These are phyloP conservation scores for Boletus rubescentipes DNA, from an alignment of 768 basidiomycete species.

Conservation along the genomic window DNA sequence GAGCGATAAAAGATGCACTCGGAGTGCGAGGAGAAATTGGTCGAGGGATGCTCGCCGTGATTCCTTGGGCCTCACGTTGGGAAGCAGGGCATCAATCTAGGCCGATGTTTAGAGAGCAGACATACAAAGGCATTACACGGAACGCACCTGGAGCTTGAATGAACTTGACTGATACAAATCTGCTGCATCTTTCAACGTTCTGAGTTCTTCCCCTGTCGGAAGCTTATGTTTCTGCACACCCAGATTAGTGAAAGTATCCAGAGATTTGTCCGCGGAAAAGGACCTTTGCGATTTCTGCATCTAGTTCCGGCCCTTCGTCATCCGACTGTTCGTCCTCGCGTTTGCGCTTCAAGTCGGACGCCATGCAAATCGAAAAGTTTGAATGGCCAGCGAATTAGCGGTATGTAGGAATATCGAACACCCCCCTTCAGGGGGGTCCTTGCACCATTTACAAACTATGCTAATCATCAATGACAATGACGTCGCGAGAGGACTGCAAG, in stretches of 20 bases:
- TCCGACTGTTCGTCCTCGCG: slow-evolving; percentile 11
- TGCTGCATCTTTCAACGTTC: slow-evolving; percentile 68
- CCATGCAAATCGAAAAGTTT: slow-evolving; percentile 16
- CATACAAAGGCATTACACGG: not conserved
- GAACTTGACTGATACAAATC: slow-evolving; percentile 75
- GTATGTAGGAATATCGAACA: not conserved
- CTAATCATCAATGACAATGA: slow-evolving; percentile 47
- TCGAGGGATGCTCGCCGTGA: slow-evolving; percentile 59
- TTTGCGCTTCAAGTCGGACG: slow-evolving; percentile 29
- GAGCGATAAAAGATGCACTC: slow-evolving; percentile 60
- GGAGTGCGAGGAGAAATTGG: slow-evolving; percentile 64
- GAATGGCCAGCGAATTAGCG: not conserved
- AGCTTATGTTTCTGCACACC: slow-evolving; percentile 39
- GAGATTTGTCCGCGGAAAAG: not conserved
- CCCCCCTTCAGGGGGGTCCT: slow-evolving; percentile 11
- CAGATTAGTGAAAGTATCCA: not conserved
- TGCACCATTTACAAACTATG: not conserved
- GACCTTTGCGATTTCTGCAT: slow-evolving; percentile 18
- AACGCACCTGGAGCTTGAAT: slow-evolving; percentile 78
- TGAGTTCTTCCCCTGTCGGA: slow-evolving; percentile 69
- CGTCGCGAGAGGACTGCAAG: slow-evolving; percentile 34
- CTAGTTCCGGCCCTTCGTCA: not conserved
- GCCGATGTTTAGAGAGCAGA: slow-evolving; percentile 7
- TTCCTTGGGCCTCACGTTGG: slow-evolving; percentile 65
- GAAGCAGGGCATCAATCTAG: slow-evolving; percentile 79